Evolutionary conservation across 306 rosid genomes (phyloP).

Genomic region (Castanea sativa): DNA sequence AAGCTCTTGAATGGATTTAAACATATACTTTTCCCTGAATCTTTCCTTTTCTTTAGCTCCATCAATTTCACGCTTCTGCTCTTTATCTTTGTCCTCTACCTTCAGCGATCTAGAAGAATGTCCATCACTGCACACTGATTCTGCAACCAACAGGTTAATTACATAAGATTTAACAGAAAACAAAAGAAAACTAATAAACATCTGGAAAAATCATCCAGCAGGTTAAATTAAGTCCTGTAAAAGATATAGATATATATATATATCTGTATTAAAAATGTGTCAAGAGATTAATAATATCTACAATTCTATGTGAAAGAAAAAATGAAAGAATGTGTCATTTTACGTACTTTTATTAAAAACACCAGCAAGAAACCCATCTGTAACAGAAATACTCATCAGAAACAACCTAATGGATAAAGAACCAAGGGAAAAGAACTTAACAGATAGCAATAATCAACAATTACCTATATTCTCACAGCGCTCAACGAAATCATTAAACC

Average conservation of each 20-base stretch:
- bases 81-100: constrained; percentile 80
- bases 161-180: constrained; percentile 25
- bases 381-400: constrained; percentile 47
- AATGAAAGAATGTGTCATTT: constrained; percentile 2
- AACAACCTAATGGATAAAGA: constrained; percentile 21
- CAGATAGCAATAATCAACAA: constrained; percentile 5
- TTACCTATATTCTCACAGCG: constrained; percentile 91
- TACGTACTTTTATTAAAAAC: constrained; percentile 87
- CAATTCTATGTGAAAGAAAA: constrained; percentile 5
- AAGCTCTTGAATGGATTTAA: constrained; percentile 93
- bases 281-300: background rate
- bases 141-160: constrained; percentile 50
- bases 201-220: background rate
- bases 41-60: constrained; percentile 84
- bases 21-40: constrained; percentile 74
- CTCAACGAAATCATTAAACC: constrained; percentile 82
- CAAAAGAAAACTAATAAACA: background rate
- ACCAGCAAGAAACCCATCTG: constrained; percentile 97
- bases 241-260: background rate
- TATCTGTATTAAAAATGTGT: background rate
- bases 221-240: constrained; percentile 9
- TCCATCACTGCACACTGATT: constrained; percentile 62
- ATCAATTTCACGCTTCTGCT: constrained; percentile 69
- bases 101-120: constrained; percentile 59
- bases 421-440: constrained; percentile 19